Evolutionary conservation across 257 asterid genomes (phyloP).

Genomic region (Nicotiana tomentosiformis): DNA sequence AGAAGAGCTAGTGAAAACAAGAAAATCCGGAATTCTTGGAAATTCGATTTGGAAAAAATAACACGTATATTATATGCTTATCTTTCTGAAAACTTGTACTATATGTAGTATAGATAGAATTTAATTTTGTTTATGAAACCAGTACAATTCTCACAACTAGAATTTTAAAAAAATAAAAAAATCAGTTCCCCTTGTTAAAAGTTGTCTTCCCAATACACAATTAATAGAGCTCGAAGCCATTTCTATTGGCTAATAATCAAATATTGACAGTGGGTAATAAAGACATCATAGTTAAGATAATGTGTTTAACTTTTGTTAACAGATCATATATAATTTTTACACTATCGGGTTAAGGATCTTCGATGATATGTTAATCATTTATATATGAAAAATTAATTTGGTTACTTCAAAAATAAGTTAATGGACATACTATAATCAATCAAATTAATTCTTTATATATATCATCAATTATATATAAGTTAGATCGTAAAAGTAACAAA

Average conservation of each 20-base stretch:
- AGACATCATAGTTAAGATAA: background rate
- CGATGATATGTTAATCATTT: no score
- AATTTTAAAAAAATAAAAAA: no score
- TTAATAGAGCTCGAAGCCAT: background rate
- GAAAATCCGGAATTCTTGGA: background rate
- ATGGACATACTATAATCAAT: background rate
- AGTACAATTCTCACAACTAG: background rate
- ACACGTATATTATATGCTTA: background rate
- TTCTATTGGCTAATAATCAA: background rate
- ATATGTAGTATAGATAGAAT: background rate
- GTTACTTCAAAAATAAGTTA: background rate
- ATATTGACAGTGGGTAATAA: background rate
- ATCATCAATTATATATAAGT: no score
- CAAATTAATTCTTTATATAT: no score
- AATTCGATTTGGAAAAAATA: no score
- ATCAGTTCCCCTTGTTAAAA: no score
- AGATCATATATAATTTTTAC: background rate
- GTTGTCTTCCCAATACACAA: background rate
- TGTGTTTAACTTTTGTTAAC: background rate
- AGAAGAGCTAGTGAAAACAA: no score
- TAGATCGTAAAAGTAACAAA: no score
- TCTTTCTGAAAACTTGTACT: background rate
- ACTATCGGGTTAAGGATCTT: background rate
- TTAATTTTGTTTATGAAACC: background rate
- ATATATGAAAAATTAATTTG: background rate